Percentiles rank a stretch among this genome's conserved stretches.
phyloP scores from a whole-genome alignment of 139 green algal genomes.

The Microglena sp. region DNA sequence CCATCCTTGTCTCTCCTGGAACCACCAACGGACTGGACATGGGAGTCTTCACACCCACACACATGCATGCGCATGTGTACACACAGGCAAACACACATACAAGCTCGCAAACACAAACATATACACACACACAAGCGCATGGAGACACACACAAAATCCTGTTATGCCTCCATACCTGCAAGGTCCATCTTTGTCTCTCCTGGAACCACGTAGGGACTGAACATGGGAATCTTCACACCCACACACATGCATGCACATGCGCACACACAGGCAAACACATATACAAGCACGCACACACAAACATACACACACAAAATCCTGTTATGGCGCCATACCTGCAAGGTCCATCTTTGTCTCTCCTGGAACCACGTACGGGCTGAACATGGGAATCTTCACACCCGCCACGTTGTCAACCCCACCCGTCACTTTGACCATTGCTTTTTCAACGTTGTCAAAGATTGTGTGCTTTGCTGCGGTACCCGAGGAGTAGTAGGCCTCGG shows the following conservation, averaged over 20 bases:
- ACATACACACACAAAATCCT: conserved; percentile 4
- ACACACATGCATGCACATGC: background rate
- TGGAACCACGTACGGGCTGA: conserved; percentile 52
- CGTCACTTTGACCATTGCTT: conserved; percentile 26
- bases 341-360: conserved; percentile 79
- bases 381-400: conserved; percentile 92
- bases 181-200: conserved; percentile 79
- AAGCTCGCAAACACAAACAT: no score
- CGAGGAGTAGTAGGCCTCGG: conserved; percentile 87
- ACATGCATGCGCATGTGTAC: no score
- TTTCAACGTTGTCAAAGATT: conserved; percentile 76
- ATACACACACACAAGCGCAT: no score
- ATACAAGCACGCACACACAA: background rate
- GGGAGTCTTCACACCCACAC: conserved; percentile 47
- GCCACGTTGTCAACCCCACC: conserved; percentile 89
- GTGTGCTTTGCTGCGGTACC: conserved; percentile 91
- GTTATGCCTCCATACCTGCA: conserved; percentile 39
- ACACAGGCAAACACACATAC: background rate
- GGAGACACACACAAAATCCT: no score
- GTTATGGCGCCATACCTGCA: conserved; percentile 31
- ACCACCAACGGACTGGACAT: conserved; percentile 67
- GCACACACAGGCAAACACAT: background rate
- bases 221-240: conserved; percentile 68
- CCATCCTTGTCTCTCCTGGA: conserved; percentile 73
- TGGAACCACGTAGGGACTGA: conserved; percentile 52